Evolutionary conservation across 345 rosid genomes (phyloP).

Genomic region (Anacardium occidentale): DNA sequence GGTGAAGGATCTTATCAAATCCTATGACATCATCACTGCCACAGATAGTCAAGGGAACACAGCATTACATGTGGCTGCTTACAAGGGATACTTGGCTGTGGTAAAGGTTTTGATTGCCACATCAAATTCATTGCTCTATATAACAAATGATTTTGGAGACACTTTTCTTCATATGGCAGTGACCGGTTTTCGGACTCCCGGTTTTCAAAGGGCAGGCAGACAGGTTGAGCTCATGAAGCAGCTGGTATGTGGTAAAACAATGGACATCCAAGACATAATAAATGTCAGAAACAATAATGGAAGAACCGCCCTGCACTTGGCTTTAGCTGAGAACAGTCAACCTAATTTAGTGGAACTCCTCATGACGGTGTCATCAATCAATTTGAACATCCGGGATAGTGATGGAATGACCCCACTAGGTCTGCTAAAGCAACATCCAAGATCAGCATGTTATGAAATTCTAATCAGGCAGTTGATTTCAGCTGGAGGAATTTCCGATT

Average conservation of each 20-base stretch:
- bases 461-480: slow-evolving; percentile 73
- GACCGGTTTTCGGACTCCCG: slow-evolving; percentile 64
- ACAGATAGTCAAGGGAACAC: slow-evolving; percentile 75
- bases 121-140: slow-evolving; percentile 44
- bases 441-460: slow-evolving; percentile 64
- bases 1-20: slow-evolving; percentile 58
- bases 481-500: slow-evolving; percentile 68
- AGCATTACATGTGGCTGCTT: slow-evolving; percentile 79
- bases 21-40: slow-evolving; percentile 43
- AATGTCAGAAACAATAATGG: slow-evolving; percentile 67
- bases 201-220: slow-evolving; percentile 67
- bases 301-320: slow-evolving; percentile 77
- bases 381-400: slow-evolving; percentile 61
- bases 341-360: slow-evolving; percentile 64
- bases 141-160: slow-evolving; percentile 58
- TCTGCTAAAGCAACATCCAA: slow-evolving; percentile 68
- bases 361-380: slow-evolving; percentile 49
- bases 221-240: slow-evolving; percentile 75
- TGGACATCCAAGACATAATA: slow-evolving; percentile 46
- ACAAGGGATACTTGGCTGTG: slow-evolving; percentile 64
- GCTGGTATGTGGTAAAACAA: slow-evolving; percentile 37
- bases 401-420: slow-evolving; percentile 80
- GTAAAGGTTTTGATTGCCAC: slow-evolving; percentile 50
- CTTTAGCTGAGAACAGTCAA: slow-evolving; percentile 66
- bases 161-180: slow-evolving; percentile 89